Base-by-base conservation (phyloP, 768 basidiomycete genomes). In the Amyloporia xantha region DNA sequence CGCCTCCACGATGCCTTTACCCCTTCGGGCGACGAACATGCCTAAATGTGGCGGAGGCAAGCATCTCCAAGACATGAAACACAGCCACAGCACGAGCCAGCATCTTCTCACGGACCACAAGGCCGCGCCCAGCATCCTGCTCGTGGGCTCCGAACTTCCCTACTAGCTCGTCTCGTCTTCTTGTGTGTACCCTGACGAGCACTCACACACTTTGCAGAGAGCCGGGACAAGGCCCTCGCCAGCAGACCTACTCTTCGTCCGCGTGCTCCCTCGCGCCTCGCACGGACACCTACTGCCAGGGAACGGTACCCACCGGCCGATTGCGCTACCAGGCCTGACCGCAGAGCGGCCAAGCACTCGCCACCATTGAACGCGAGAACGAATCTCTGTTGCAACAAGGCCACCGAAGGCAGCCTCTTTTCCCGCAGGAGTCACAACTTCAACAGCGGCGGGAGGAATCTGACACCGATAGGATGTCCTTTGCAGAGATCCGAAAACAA, bases 361-460 rank as follows among this genome's bases (percentile, higher is more conserved):
- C 41, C 52, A 50, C 50, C 52, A 49, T 60, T 64, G 68, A 61
- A 64, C 68, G 71, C 71, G 77, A 79, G 78, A 75, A 71, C 75
- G 62, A 77, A 72, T 75, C 77, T 77, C 76, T 79, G 60, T 74
- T 75, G 65, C 56, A 59, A 59, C 65, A 62, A n/a, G 49, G 44
- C 41, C 46, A 19, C 45, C 51, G 51, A 59, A 15, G 48, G 47
- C 38, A 44, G 19, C 45, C 51, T 52, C 56, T 48, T 53, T 58
- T 68, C 74, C 74, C 73, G 58, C 33, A 58, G 71, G 64, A 70
- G 56, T 55, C 60, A 52, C 66, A 75, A 75, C 63, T 71, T 67
- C 68, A 54, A 52, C 26, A 47, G 53, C 52, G 46, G 17, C 44
- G 44, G 55, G 44, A 55, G 35, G 39, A 51, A 44, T 52, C 54